Evolutionary conservation across 2,329 filamentous ascomycete species (phyloP).

Genomic region (Westerdykella ornata): DNA sequence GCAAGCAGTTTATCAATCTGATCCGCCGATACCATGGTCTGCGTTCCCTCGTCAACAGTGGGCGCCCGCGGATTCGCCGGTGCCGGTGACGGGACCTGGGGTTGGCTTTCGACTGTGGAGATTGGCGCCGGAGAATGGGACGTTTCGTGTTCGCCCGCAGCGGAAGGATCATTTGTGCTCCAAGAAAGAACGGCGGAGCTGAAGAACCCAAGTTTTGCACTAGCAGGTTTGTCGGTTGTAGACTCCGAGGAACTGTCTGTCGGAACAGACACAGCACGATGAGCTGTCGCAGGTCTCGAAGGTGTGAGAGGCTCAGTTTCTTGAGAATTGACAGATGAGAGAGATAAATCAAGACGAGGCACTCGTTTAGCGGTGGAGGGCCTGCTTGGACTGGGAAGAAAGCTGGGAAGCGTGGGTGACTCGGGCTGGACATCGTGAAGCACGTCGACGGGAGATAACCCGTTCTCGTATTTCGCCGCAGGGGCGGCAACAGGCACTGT

Average conservation of each 20-base stretch:
- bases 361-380: constrained; percentile 26
- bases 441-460: constrained; percentile 23
- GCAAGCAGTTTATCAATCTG: constrained; percentile 71
- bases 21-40: constrained; percentile 76
- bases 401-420: constrained; percentile 29
- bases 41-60: constrained; percentile 65
- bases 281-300: constrained; percentile 28
- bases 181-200: constrained; percentile 43
- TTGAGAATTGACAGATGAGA: constrained; percentile 26
- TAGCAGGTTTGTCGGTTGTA: constrained; percentile 17
- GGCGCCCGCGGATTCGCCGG: constrained; percentile 26
- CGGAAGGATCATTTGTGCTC: constrained; percentile 30
- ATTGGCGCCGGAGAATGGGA: too few relatives aligned
- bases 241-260: constrained; percentile 10
- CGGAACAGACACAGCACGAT: constrained; percentile 13
- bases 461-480: constrained; percentile 3
- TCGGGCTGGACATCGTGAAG: constrained; percentile 31
- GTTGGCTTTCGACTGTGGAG: too few relatives aligned
- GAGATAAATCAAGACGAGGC: constrained; percentile 10
- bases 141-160: constrained; percentile 8
- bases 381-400: constrained; percentile 28
- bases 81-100: constrained; percentile 3
- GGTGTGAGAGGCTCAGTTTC: constrained; percentile 24
- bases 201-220: constrained; percentile 36
- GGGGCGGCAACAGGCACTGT: constrained; percentile 18